Evolutionary conservation across 202 grass and related monocot genomes (phyloP), one percentile per base, ranked within the genome.

Genomic region (Eragrostis tef): DNA sequence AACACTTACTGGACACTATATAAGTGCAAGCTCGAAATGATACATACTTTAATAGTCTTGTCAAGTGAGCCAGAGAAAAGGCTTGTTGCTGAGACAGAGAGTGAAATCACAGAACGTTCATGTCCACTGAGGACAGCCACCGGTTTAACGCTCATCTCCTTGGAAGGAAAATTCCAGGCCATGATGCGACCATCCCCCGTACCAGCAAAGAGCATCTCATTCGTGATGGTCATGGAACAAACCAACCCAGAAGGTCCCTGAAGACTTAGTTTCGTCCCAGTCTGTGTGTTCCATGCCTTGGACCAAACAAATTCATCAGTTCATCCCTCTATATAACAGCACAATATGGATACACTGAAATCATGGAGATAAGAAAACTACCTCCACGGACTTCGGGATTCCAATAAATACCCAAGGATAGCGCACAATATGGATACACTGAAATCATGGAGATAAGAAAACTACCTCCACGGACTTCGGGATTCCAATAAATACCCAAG

Each of bases 61-160:
- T 94, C 91, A 79, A 89, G 70, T 69, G 88, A 94, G 29, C 83
- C 86, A 82, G 91, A 94, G 80, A 84, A 94, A 70, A 88, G 86
- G 64, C 62, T 84, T 53, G 51, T 70, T 53, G 54, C 49, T 0
- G 85, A 85, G 20, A 82, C 58, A 51, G 87, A 66, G 19, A 94
- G 75, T 42, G 88, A 91, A 82, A 94, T 64, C 17, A 94, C 92
- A 19, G 75, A 45, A 22, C 56, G 80, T 65, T 64, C 68, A 85
- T 91, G 88, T 11, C 91, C 88, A 68, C 14, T 51, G 44, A 91
- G 77, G 20, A 81, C 77, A 1, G 57, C 58, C 46, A 86, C 76
- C 14, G 76, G 91, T 67, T 84, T 67, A 64, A 61, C 75, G 53
- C 67, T 60, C 62, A 36, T 86, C 31, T 83, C 83, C 29, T 48